phyloP scores from a whole-genome alignment of 129 eudicot species.

The Glebionis coronaria region DNA sequence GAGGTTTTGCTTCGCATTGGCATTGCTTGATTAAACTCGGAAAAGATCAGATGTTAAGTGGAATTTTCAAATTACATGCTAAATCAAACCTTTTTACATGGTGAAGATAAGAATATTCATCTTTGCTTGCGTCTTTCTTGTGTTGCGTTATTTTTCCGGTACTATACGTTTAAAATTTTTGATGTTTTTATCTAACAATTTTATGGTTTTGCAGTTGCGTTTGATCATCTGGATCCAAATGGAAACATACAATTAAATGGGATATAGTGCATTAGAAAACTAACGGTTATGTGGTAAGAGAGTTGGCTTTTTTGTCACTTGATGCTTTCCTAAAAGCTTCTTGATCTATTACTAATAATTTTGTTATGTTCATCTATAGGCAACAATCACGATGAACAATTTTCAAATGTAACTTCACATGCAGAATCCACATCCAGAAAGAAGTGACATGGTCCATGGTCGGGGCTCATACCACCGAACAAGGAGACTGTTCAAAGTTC shows the following conservation, averaged over 20 bases:
- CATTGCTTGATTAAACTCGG: too few species aligned
- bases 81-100: too few species aligned
- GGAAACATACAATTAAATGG: conserved; percentile 90
- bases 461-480: conserved; percentile 89
- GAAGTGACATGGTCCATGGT: conserved; percentile 92
- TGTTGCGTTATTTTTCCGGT: conserved; percentile 43
- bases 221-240: conserved; percentile 84
- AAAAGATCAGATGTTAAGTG: too few species aligned
- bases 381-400: conserved; percentile 74
- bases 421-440: conserved; percentile 75
- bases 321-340: too few species aligned
- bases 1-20: too few species aligned
- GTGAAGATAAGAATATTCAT: conserved; percentile 40
- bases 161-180: not conserved
- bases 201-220: conserved; percentile 51
- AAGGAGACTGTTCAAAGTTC: conserved; percentile 95
- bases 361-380: conserved; percentile 35
- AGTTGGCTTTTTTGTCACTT: not conserved
- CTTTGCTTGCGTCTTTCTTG: conserved; percentile 35
- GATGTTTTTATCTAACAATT: not conserved
- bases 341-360: not conserved
- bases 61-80: too few species aligned
- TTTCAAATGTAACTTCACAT: conserved; percentile 88
- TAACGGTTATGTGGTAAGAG: conserved; percentile 68
- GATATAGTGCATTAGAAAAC: conserved; percentile 78